These are phyloP conservation scores for Litchi chinensis DNA, from an alignment of 345 rosid genomes.

Conservation along the genomic window DNA sequence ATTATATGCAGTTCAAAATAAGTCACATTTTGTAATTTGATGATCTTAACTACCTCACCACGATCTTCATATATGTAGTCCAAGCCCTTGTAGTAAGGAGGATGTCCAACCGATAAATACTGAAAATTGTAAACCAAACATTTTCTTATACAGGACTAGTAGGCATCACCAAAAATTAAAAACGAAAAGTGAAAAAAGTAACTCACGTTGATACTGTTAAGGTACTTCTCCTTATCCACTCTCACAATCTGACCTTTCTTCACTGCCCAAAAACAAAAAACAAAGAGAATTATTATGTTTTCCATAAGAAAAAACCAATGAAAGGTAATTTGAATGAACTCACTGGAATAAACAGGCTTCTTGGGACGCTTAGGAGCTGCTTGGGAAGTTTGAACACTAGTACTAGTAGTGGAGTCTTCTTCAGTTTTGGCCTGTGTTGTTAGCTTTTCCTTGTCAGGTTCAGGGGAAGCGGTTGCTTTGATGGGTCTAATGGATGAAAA, in stretches of 20 bases:
- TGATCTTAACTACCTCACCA: conserved; percentile 63
- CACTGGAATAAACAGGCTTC: conserved; percentile 92
- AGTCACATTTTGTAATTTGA: too few relatives aligned
- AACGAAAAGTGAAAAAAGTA: not conserved
- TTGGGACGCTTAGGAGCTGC: conserved; percentile 51
- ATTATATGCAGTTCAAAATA: too few relatives aligned
- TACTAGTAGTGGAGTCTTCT: conserved; percentile 28
- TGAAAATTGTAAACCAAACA: conserved; percentile 31
- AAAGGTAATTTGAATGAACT: conserved; percentile 18
- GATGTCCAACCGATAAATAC: conserved; percentile 97
- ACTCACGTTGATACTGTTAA: conserved; percentile 78
- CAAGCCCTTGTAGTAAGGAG: conserved; percentile 89
- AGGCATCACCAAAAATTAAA: too few relatives aligned
- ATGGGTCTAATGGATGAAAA: conserved; percentile 28
- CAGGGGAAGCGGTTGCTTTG: conserved; percentile 41
- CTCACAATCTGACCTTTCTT: conserved; percentile 98
- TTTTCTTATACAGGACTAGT: too few relatives aligned
- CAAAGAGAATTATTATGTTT: not conserved
- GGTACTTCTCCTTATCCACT: conserved; percentile 96
- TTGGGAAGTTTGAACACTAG: conserved; percentile 43
- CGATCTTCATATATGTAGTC: conserved; percentile 95
- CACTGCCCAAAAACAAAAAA: conserved; percentile 51
- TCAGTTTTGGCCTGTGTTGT: conserved; percentile 36
- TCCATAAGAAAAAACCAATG: not conserved
- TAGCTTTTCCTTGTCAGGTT: conserved; percentile 51